A percentile compares a stretch with the other conserved stretches of the same genome.
Evolutionary conservation across 179 eudicot genomes (phyloP).

Genomic region (Monotropa hypopitys): DNA sequence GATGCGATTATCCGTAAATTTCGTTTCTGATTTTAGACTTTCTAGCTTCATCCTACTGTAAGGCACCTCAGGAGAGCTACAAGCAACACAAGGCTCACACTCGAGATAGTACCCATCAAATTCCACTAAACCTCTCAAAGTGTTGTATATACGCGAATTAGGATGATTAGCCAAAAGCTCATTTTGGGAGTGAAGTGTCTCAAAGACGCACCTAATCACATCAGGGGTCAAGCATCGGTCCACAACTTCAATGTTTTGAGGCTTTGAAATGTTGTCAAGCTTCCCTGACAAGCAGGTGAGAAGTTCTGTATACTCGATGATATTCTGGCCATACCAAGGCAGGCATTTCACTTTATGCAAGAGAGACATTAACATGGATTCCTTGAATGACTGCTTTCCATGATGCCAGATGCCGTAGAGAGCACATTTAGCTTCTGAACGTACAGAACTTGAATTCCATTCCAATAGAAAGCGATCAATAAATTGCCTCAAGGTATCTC

Average conservation of each 20-base stretch:
- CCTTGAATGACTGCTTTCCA: constrained; percentile 76
- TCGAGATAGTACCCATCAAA: constrained; percentile 99
- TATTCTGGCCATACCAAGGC: constrained; percentile 96
- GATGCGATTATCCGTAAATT: constrained; percentile 95
- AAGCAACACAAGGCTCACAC: constrained; percentile 99
- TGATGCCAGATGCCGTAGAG: constrained; percentile 92
- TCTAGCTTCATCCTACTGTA: constrained; percentile 96
- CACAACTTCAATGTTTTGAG: constrained; percentile 49
- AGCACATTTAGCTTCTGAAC: constrained; percentile 78
- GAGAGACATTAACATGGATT: constrained; percentile 53
- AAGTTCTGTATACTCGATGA: constrained; percentile 73
- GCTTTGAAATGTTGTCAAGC: constrained; percentile 68
- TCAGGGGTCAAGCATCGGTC: constrained; percentile 82
- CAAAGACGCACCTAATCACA: constrained; percentile 75
- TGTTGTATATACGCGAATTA: constrained; percentile 90
- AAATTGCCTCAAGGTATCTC: constrained; percentile 65
- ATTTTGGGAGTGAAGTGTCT: constrained; percentile 87
- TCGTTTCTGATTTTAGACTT: constrained; percentile 88
- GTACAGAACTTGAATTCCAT: constrained; percentile 95
- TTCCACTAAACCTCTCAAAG: constrained; percentile 93
- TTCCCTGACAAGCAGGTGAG: constrained; percentile 67
- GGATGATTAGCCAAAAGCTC: constrained; percentile 98
- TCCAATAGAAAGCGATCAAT: constrained; percentile 82
- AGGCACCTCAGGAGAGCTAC: constrained; percentile 97
- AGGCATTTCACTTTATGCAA: constrained; percentile 61